Evolutionary conservation across 2,329 filamentous ascomycete genomes (phyloP).

Genomic region (Escovopsis sp.): DNA sequence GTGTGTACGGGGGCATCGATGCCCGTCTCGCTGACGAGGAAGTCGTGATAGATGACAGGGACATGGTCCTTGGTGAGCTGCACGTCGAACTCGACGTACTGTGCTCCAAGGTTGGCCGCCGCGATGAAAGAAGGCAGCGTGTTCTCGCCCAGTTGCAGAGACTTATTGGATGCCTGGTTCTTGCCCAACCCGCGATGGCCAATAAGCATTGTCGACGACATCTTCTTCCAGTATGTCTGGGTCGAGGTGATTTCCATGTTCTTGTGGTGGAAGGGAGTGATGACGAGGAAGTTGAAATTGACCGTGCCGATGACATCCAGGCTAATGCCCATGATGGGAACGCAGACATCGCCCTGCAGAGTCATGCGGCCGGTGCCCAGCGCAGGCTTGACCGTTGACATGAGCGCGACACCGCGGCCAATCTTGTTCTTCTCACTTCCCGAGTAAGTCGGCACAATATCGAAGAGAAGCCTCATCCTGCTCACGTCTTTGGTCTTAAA

Average conservation of each 20-base stretch:
- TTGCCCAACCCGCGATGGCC: constrained; percentile 70
- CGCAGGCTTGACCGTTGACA: constrained; percentile 72
- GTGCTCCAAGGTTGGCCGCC: constrained; percentile 78
- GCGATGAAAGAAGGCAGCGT: constrained; percentile 93
- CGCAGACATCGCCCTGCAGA: constrained; percentile 78
- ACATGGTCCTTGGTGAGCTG: constrained; percentile 98
- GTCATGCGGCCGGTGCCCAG: constrained; percentile 80
- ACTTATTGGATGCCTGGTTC: constrained; percentile 70
- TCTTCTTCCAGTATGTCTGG: constrained; percentile 92
- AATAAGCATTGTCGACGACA: constrained; percentile 73
- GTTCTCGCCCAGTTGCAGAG: constrained; percentile 89
- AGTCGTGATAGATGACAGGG: constrained; percentile 97
- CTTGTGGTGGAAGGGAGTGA: constrained; percentile 86
- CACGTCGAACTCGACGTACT: constrained; percentile 69
- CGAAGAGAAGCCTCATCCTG: constrained; percentile 82
- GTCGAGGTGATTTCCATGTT: constrained; percentile 85
- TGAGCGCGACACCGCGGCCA: constrained; percentile 73
- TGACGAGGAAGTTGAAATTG: constrained; percentile 92
- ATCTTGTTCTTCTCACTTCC: constrained; percentile 80
- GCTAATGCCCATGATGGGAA: constrained; percentile 74
- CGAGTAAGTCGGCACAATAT: constrained; percentile 90
- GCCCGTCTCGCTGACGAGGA: constrained; percentile 91
- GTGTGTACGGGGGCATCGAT: constrained; percentile 95
- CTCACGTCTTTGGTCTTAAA: constrained; percentile 67
- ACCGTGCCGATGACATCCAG: constrained; percentile 87